phyloP scores from a whole-genome alignment of 495 filamentous ascomycete genomes.

The Venustampulla echinocandica region DNA sequence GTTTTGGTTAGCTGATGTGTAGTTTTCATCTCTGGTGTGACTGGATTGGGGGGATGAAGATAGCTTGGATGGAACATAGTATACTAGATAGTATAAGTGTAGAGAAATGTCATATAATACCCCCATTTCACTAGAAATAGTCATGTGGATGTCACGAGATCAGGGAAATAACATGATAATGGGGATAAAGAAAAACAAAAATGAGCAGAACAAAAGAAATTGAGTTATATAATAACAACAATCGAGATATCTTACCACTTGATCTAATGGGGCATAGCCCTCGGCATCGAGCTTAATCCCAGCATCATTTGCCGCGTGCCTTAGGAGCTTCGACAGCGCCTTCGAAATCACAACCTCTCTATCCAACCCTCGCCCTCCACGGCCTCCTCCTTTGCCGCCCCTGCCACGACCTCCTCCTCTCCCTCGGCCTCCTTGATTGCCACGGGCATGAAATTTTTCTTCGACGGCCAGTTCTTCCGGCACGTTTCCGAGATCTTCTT shows the following conservation, averaged over 20 bases:
- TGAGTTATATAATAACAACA: too few relatives aligned
- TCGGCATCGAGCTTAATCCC: constrained; percentile 65
- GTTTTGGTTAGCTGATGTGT: neutral
- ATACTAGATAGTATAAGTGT: neutral
- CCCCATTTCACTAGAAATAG: too few relatives aligned
- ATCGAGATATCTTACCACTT: constrained; percentile 78
- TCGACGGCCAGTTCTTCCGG: constrained; percentile 9
- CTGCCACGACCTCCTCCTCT: constrained; percentile 23
- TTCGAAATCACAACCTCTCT: constrained; percentile 68
- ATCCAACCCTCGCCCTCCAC: constrained; percentile 23
- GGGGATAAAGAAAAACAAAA: too few relatives aligned
- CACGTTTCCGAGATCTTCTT: constrained; percentile 4
- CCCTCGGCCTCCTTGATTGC: constrained; percentile 3
- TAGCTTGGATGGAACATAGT: neutral
- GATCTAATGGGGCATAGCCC: constrained; percentile 70
- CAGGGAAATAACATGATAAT: neutral
- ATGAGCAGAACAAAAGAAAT: too few relatives aligned
- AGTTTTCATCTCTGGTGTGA: neutral
- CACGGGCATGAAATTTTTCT: neutral
- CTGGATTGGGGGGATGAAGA: neutral
- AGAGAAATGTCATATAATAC: too few relatives aligned
- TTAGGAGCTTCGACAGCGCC: constrained; percentile 65
- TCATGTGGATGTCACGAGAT: neutral
- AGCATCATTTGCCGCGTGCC: constrained; percentile 76
- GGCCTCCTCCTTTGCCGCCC: constrained; percentile 27